Evolutionary conservation across 331 rosid genomes (phyloP).

Genomic region (Dryas integrifolia): DNA sequence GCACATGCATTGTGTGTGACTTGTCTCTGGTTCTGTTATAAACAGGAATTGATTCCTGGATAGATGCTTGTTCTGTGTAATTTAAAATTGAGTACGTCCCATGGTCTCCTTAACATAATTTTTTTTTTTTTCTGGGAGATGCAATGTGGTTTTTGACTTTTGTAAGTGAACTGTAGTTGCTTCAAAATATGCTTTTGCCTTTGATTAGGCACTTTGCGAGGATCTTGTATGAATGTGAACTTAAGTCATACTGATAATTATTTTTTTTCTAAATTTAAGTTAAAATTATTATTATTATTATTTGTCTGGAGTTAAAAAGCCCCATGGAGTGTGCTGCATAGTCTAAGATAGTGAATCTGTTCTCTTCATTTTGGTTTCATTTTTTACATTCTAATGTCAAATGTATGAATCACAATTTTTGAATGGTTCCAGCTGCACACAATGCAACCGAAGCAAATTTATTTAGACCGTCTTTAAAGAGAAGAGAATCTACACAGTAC

Average conservation of each 20-base stretch:
- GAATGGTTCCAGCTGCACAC: background rate
- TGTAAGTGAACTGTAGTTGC: background rate
- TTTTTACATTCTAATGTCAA: background rate
- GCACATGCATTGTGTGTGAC: background rate
- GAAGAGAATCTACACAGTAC: background rate
- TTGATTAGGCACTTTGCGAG: background rate
- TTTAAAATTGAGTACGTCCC: background rate
- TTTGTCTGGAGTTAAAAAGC: background rate
- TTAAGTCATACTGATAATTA: background rate
- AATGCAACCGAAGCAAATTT: background rate
- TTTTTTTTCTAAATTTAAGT: background rate
- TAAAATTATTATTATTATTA: background rate
- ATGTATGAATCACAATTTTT: background rate
- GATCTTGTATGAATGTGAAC: background rate
- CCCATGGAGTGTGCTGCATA: background rate
- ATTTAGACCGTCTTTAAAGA: background rate
- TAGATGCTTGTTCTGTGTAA: background rate
- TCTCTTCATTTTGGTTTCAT: background rate
- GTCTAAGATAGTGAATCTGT: background rate
- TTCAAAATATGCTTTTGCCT: background rate
- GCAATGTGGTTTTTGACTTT: background rate
- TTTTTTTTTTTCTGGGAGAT: background rate
- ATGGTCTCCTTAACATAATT: background rate
- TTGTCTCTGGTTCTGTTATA: conserved; percentile 7
- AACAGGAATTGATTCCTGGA: background rate